phyloP scores from a whole-genome alignment of 306 rosid genomes.

The Potentilla sterilis region DNA sequence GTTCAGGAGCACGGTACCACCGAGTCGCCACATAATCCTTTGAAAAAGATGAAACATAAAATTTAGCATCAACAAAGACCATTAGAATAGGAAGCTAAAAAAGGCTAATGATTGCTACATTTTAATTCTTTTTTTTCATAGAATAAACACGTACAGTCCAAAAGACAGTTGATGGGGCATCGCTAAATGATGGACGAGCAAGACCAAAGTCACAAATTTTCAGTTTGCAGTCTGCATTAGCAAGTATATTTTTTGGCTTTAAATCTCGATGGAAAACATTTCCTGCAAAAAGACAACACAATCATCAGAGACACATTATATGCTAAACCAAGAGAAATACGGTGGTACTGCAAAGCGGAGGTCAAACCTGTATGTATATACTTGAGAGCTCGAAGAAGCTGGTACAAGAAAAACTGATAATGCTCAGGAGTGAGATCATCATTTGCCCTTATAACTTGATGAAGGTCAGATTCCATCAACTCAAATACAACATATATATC shows the following conservation, averaged over 20 bases:
- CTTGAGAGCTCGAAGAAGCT: conserved; percentile 69
- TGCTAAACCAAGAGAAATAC: conserved; percentile 5
- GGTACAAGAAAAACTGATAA: conserved; percentile 60
- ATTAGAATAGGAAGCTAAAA: background rate
- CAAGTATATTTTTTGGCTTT: conserved; percentile 76
- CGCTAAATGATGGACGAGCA: conserved; percentile 59
- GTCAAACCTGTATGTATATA: conserved; percentile 64
- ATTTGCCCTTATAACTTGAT: conserved; percentile 58
- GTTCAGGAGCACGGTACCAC: conserved; percentile 84
- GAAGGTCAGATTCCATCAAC: conserved; percentile 71
- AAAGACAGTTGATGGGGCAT: conserved; percentile 60
- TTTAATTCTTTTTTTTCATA: background rate
- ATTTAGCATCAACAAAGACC: background rate
- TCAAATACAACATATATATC: conserved; percentile 68
- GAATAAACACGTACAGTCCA: conserved; percentile 56
- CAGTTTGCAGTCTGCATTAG: conserved; percentile 71
- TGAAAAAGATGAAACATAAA: background rate
- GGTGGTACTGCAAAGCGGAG: conserved; percentile 5
- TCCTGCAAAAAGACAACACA: conserved; percentile 28
- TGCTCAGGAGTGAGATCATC: conserved; percentile 63
- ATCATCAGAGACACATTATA: conserved; percentile 12
- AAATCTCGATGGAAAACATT: conserved; percentile 64
- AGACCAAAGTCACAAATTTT: conserved; percentile 73
- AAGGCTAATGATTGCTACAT: background rate
- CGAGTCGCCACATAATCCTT: conserved; percentile 75